Evolutionary conservation across 768 basidiomycete species (phyloP).

Genomic region (Porphyrellus cyaneotinctus): DNA sequence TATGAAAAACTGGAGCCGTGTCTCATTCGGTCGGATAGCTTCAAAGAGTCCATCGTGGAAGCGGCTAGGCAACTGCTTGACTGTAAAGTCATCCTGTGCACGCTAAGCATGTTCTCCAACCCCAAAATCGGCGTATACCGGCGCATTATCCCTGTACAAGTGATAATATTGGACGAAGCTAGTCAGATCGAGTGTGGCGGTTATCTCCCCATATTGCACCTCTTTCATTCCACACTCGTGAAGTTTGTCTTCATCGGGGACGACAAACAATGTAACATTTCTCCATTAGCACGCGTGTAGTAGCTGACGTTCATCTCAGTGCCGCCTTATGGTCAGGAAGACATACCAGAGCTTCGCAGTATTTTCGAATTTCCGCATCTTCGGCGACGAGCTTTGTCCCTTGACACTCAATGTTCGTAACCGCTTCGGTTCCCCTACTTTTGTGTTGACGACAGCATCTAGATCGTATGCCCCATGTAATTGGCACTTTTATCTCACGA

Average conservation of each 20-base stretch:
- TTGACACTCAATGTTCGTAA: conserved; percentile 69
- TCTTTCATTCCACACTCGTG: conserved; percentile 23
- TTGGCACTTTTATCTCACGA: conserved; percentile 66
- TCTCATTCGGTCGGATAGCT: conserved; percentile 37
- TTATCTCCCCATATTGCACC: conserved; percentile 36
- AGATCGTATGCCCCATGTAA: conserved; percentile 83
- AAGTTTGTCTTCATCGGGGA: conserved; percentile 41
- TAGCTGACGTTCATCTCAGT: conserved; percentile 39
- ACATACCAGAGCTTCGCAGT: conserved; percentile 58
- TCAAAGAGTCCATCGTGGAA: conserved; percentile 16
- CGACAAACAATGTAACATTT: conserved; percentile 32
- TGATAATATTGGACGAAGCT: conserved; percentile 45
- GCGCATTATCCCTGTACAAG: conserved; percentile 32
- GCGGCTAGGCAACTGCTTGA: conserved; percentile 25
- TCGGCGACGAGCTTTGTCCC: conserved; percentile 41
- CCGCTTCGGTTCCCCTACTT: not conserved
- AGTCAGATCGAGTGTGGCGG: conserved; percentile 42
- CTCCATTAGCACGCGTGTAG: not conserved
- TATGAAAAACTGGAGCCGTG: conserved; percentile 34
- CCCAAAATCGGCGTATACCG: conserved; percentile 13
- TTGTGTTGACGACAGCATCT: not conserved
- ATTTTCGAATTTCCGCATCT: conserved; percentile 73
- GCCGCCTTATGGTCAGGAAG: conserved; percentile 74
- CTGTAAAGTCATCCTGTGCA: conserved; percentile 42
- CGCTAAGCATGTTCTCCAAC: conserved; percentile 44